Base-by-base conservation (phyloP, 163 green algal genomes). In the Prototheca cutis region DNA sequence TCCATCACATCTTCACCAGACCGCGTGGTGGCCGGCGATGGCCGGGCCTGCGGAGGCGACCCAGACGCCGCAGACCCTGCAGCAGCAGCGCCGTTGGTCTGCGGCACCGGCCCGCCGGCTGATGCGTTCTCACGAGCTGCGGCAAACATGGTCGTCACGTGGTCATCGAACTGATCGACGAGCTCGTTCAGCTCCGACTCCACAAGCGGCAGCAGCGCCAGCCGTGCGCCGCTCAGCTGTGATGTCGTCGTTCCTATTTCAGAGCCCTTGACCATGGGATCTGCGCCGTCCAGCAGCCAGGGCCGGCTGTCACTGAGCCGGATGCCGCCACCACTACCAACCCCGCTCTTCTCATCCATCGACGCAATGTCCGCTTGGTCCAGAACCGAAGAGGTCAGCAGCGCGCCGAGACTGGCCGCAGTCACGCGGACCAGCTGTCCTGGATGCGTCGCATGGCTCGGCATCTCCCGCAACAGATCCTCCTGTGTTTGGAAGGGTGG, bases 401-500 rank as follows among this genome's bases (percentile, higher is more conserved):
- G 55, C 27, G 51, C 61, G 13, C 39, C 53, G 32, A 61, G 67
- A 49, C 55, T 54, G 19, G 55, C 62, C 19, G 56, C 62, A 56
- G 52, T 27, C 61, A 39, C 25, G n/a, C 48, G 34, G 23, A 80
- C 73, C 39, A 65, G 61, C 29, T 80, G 64, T 4, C 64, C 62
- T 13, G 67, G 55, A 39, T 53, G 59, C 13, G 39, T 23, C 30
- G 62, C 51, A 24, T 67, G 45, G 2, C 28, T 48, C 3, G 71
- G 67, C 39, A 81, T 62, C 63, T 81, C 65, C 6, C 27, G 24
- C 53, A 81, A 60, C 30, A 75, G 47, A 4, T 42, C 19, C 2
- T 28, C 53, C 34, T 29, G 53, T 53, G 60, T 32, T 31, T 24
- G 42, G n/a, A 23, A 25, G 18, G 8, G 34, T 6, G n/a, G n/a